A percentile compares a stretch with the other conserved stretches of the same genome.
These are phyloP conservation scores for Cyberlindnera meyerae DNA, from an alignment of 805 yeast species.

Conservation along the genomic window DNA sequence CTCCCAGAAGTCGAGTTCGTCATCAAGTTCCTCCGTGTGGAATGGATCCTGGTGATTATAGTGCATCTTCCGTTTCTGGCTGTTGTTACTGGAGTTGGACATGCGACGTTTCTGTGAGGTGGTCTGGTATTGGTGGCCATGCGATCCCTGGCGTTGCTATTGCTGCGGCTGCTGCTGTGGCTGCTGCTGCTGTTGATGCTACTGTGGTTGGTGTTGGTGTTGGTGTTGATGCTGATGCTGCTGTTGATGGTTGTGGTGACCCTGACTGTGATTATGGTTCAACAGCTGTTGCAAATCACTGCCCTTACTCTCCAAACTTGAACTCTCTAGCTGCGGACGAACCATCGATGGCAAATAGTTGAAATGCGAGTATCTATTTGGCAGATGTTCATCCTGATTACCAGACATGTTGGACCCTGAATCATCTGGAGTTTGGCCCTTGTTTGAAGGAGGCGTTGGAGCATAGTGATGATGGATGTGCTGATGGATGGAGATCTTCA, in stretches of 20 bases:
- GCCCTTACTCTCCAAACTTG: slow-evolving; percentile 37
- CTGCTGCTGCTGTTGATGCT: slow-evolving; percentile 2
- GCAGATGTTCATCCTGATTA: slow-evolving; percentile 25
- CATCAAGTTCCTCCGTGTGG: slow-evolving; percentile 47
- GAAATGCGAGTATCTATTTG: slow-evolving; percentile 63
- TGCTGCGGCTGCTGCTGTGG: slow-evolving; percentile 2
- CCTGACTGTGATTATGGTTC: slow-evolving; percentile 37
- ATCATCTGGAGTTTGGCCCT: slow-evolving; percentile 21
- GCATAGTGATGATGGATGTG: slow-evolving; percentile 78
- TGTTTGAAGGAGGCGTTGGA: slow-evolving; percentile 26
- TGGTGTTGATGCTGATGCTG: slow-evolving; percentile 5
- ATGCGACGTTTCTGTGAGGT: slow-evolving; percentile 13
- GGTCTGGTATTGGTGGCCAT: slow-evolving; percentile 7
- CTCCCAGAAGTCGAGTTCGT: slow-evolving; percentile 69
- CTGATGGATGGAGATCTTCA: slow-evolving; percentile 73
- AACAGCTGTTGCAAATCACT: slow-evolving; percentile 42
- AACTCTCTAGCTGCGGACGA: slow-evolving; percentile 64
- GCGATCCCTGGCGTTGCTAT: slow-evolving; percentile 1
- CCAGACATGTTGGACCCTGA: slow-evolving; percentile 22
- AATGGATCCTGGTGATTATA: slow-evolving; percentile 14
- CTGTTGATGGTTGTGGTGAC: too few relatives aligned
- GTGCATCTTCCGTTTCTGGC: slow-evolving; percentile 12
- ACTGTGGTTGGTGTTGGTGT: slow-evolving; percentile 4
- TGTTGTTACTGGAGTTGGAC: slow-evolving; percentile 19
- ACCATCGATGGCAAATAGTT: slow-evolving; percentile 71